Evolutionary conservation across 495 filamentous ascomycete genomes (phyloP), one percentile per base, ranked within the genome.

Genomic region (Cercophora samala): DNA sequence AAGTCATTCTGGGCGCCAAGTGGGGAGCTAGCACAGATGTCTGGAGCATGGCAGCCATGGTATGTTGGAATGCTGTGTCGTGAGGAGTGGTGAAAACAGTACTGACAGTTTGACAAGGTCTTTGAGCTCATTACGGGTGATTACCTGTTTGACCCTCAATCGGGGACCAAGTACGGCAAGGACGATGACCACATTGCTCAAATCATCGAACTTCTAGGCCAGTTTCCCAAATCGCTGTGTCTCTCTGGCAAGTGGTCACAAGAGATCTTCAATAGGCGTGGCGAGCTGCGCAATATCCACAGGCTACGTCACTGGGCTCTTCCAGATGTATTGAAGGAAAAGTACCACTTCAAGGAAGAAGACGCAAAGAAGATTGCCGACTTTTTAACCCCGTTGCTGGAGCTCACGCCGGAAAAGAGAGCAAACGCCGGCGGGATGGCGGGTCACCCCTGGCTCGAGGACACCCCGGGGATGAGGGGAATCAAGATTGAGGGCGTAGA

Each of bases 11-110:
- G 19, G 95, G 95, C 54, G 88, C 93, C 1, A 98, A 97, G 80
- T 99, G 95, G 95, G 95, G 95, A 62, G 95, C 95, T 4, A 98
- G 95, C 74, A 98, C 95, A 1, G 95, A 99, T 76, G 90, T 99
- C 19, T 99, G 95, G 95, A 98, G 96, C 79, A 99, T 99, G 95
- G 92, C 96, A 23, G 91, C 91, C 70, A 99, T 99, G 95, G 96
- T 98, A 83, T 63, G 85, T 52, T 21, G 0, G 22, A 11, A 32
- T 56, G 53, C 23, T 60, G 51, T 51, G 11, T 42, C 19, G 21
- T 22, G 37, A 0, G 15, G 55, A 25, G 21, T 32, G 32, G 19
- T 58, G 24, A 19, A 17, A 13, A 13, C 6, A 1, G n/a, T 29
- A 58, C 64, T 68, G 25, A 72, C 62, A 19, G 11, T 32, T 46